Base-by-base conservation (phyloP, 768 basidiomycete species). In the Suillus brevipes region DNA sequence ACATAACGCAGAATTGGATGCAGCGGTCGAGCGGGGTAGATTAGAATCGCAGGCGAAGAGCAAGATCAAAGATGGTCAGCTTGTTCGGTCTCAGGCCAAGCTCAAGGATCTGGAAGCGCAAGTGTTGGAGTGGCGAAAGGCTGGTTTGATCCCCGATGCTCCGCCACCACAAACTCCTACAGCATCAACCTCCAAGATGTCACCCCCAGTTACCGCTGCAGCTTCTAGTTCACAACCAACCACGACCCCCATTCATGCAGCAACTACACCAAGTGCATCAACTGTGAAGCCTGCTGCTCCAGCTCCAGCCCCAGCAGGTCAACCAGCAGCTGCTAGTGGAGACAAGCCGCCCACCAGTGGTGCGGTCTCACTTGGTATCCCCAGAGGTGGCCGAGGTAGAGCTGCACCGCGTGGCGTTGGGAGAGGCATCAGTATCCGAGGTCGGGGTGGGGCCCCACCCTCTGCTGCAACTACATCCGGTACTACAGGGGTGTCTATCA, bases 71-170 rank as follows among this genome's bases (percentile, higher is more conserved):
- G 91, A 94, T 68, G 78, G 79, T 2, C 89, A 89, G 68, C 78
- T 92, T n/a, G 80, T 87, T 37, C 84, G 80, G 60, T 79, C 85
- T 12, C 86, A 90, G 71, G 78, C 77, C 64, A 84, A 82, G 64
- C 78, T 91, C 59, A 92, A 91, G 77, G 87, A 89, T 8, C 78
- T 91, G 42, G 90, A 92, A 70, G 80, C 81, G 13, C 85, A 87
- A 64, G 83, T 90, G 42, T 73, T 84, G 49, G 84, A 84, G 65
- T 85, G 84, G 84, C 81, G 81, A 68, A 82, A 83, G 56, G 75
- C 79, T 1, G 86, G 87, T 3, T 52, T 82, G 3, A 49, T 87
- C 49, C 83, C 86, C 13, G 78, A 78, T 1, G 67, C 78, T 28
- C 40, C 74, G 8, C 52, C 71, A 65, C 67, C 74, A 34, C 63